Conservation (phyloP, 2,329 filamentous ascomycete genomes). For the Beauveria sp. region DNA sequence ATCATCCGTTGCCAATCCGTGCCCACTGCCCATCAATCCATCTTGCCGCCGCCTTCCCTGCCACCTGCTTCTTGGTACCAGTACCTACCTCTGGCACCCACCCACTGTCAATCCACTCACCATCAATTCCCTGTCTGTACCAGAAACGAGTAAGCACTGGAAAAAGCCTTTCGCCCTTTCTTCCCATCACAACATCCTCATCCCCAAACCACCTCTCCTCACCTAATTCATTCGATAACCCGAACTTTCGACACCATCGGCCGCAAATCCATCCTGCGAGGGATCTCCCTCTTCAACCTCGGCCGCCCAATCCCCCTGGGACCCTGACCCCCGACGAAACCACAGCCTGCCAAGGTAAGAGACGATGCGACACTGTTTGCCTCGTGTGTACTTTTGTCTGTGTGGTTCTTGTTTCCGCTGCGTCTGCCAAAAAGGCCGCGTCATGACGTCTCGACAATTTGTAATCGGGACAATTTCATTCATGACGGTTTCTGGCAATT, state of each 20-base stretch:
- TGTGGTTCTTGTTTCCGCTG: neutral
- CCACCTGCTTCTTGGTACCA: too few species aligned
- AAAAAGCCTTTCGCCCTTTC: too few species aligned
- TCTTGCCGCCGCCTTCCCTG: too few species aligned
- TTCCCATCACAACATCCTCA: neutral
- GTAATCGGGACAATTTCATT: neutral
- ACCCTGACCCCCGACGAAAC: neutral
- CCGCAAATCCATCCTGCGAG: neutral
- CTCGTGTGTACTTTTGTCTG: neutral
- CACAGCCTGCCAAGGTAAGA: constrained; percentile 1
- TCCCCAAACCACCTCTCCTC: neutral
- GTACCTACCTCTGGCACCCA: too few species aligned
- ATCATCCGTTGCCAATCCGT: neutral
- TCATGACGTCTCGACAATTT: neutral
- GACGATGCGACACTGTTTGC: neutral
- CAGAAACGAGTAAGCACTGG: too few species aligned
- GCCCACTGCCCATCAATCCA: neutral
- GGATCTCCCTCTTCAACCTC: neutral
- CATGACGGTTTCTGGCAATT: neutral
- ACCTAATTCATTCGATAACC: neutral
- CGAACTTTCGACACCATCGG: neutral
- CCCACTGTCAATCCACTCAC: too few species aligned
- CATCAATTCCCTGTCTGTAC: too few species aligned
- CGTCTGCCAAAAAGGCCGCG: neutral
- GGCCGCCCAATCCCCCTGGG: neutral